A percentile compares a stretch with the other conserved stretches of the same genome.
phyloP scores from a whole-genome alignment of 495 filamentous ascomycete genomes.

The Xylaria intraflava region DNA sequence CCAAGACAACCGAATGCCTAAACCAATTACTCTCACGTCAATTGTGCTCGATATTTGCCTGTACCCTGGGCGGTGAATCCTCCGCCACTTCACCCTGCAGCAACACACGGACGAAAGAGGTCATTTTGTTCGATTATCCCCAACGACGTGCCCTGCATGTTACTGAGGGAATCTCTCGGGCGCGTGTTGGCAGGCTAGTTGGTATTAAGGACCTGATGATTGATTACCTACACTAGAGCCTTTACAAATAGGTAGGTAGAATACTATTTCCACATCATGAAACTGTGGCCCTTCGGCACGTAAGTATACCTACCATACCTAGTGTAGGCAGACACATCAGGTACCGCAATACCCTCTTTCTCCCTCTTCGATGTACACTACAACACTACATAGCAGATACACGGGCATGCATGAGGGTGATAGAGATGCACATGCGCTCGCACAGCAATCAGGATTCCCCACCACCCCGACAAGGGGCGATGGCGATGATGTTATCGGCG shows the following conservation, averaged over 20 bases:
- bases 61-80: conserved; percentile 14
- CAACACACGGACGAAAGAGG: conserved; percentile 9
- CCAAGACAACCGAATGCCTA: neutral
- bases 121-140: conserved; percentile 7
- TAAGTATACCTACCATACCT: neutral
- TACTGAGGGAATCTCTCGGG: neutral
- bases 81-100: conserved; percentile 16
- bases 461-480: conserved; percentile 3
- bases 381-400: neutral
- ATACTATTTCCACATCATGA: too few relatives aligned
- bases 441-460: conserved; percentile 3
- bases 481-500: conserved; percentile 3
- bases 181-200: neutral
- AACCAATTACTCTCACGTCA: neutral
- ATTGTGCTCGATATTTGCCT: conserved; percentile 1
- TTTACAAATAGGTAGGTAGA: neutral
- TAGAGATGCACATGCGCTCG: conserved; percentile 6
- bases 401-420: neutral
- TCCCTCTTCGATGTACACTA: too few relatives aligned
- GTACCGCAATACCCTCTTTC: too few relatives aligned
- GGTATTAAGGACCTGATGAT: neutral
- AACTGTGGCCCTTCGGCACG: too few relatives aligned
- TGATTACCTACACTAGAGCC: too few relatives aligned
- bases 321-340: too few relatives aligned
- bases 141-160: conserved; percentile 4